phyloP scores from a whole-genome alignment of 257 asterid species.

The Nicotiana undulata region DNA sequence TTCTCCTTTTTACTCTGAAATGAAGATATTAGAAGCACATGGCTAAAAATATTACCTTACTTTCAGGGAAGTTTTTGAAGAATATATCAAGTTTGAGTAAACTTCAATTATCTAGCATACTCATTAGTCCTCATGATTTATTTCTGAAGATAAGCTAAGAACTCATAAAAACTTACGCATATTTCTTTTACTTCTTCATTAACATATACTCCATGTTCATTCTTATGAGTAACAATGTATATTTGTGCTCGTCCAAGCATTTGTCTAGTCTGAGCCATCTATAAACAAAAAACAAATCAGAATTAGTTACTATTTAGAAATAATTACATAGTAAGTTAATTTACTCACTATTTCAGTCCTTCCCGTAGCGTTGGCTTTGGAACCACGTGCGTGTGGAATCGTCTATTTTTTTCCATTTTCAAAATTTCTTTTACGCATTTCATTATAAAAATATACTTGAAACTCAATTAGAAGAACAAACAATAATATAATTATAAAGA shows the following conservation, averaged over 20 bases:
- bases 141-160: too few species aligned
- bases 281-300: neutral
- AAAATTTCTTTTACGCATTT: too few species aligned
- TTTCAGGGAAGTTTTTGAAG: conserved; percentile 36
- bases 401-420: too few species aligned
- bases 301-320: neutral
- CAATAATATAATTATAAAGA: too few species aligned
- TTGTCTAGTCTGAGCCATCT: neutral
- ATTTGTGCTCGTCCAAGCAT: neutral
- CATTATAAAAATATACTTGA: too few species aligned
- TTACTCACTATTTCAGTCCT: neutral
- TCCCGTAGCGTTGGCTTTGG: neutral
- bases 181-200: neutral
- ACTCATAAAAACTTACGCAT: too few species aligned
- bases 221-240: neutral
- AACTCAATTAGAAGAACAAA: neutral
- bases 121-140: too few species aligned
- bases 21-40: neutral
- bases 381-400: neutral
- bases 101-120: too few species aligned
- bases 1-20: neutral
- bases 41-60: neutral
- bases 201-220: neutral
- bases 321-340: neutral
- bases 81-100: conserved; percentile 13